Evolutionary conservation across 2,329 filamentous ascomycete species (phyloP), one percentile per base, ranked within the genome.

Genomic region (Rutstroemia sp.): DNA sequence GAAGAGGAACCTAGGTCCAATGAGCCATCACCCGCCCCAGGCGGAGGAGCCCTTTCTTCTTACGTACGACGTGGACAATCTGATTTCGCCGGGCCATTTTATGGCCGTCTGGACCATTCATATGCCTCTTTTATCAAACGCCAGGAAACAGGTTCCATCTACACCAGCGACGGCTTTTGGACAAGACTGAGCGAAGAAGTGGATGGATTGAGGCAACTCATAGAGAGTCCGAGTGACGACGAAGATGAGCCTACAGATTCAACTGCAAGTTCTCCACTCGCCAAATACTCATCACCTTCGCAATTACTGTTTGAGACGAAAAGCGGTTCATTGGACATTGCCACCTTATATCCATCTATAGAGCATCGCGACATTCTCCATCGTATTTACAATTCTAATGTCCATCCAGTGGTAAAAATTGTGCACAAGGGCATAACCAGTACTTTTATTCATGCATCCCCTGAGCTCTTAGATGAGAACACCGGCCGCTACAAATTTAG

Each of bases 121-220:
- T 57, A 44, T 27, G 55, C 55, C 34, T 14, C 37, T 5, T 57
- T 57, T 14, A 54, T 57, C 4, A 53, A 49, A 19, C 42, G 49
- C 4, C 55, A 57, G n/a, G 49, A 53, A 18, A 57, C 37, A 21
- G 37, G 42, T 1, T 45, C 54, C 4, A 52, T 56, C n/a, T 57
- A 57, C 45, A 42, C 23, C 23, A 46, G 41, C 18, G 49, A 54
- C 12, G 30, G 50, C 3, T 57, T 57, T 38, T 57, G 55, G 55
- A 57, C 50, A 12, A 54, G 50, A 27, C 19, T 57, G 10, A 57
- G 50, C 30, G 44, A 48, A 53, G 55, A 57, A 38, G 46, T 57
- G 5, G 55, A 54, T 42, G 50, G 55, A 6, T 30, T 57, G 27
- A 54, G 47, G 38, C 55, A 54, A 18, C 50, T 57, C 25, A 44